A percentile compares a stretch with the other conserved stretches of the same genome.
These are phyloP conservation scores for Blastomyces percursus DNA, from an alignment of 2,329 filamentous ascomycete species.

Conservation along the genomic window DNA sequence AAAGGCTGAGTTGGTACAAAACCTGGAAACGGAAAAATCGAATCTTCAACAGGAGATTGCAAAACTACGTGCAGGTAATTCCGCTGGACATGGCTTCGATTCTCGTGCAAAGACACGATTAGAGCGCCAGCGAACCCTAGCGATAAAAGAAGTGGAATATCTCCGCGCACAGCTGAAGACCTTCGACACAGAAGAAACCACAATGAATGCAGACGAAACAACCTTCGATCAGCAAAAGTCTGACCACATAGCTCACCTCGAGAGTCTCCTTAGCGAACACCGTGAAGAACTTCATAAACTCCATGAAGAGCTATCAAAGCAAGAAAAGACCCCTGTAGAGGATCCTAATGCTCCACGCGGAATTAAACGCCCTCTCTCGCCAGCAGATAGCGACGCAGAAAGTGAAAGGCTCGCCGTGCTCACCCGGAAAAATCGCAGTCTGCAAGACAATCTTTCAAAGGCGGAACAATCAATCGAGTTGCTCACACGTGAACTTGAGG, in stretches of 20 bases:
- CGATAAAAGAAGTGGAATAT: constrained; percentile 87
- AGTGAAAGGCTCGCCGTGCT: constrained; percentile 70
- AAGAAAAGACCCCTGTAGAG: constrained; percentile 39
- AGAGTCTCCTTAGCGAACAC: constrained; percentile 78
- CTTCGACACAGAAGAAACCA: constrained; percentile 76
- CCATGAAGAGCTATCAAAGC: constrained; percentile 59
- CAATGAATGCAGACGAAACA: constrained; percentile 60
- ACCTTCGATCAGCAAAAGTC: constrained; percentile 61
- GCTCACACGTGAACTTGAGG: constrained; percentile 63
- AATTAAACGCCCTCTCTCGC: constrained; percentile 54
- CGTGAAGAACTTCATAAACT: constrained; percentile 66
- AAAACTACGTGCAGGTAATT: constrained; percentile 44
- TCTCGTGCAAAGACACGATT: constrained; percentile 60
- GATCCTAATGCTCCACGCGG: constrained; percentile 37
- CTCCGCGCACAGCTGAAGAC: constrained; percentile 83
- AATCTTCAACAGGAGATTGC: constrained; percentile 59
- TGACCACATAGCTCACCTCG: constrained; percentile 66
- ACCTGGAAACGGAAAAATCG: constrained; percentile 58
- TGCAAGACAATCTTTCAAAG: constrained; percentile 65
- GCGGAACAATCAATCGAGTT: constrained; percentile 60
- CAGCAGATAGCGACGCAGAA: constrained; percentile 43
- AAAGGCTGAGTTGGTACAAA: constrained; percentile 63
- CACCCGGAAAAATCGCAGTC: constrained; percentile 72
- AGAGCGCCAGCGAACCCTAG: constrained; percentile 74
- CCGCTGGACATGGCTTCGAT: constrained; percentile 41